These are phyloP conservation scores for Orbilia brochopaga DNA, from an alignment of 2,329 filamentous ascomycete genomes.

Conservation along the genomic window DNA sequence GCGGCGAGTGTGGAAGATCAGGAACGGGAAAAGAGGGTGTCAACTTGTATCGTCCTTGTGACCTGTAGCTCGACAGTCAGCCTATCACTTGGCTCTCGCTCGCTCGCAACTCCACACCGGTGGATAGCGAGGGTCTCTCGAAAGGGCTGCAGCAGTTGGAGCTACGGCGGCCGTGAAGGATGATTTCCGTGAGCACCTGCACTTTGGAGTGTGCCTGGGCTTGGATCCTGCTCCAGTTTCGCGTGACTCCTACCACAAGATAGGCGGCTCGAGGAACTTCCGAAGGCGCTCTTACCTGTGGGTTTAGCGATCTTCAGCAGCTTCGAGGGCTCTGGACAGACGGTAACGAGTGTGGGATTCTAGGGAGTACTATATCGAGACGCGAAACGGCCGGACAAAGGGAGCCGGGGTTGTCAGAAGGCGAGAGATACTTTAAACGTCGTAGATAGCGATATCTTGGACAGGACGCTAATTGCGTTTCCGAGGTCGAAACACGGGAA, in stretches of 20 bases:
- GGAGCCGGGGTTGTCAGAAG: too few species aligned
- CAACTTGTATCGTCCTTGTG: slow-evolving; percentile 46
- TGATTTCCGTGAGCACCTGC: slow-evolving; percentile 39
- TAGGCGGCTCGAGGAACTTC: slow-evolving; percentile 45
- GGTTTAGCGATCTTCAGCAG: slow-evolving; percentile 14
- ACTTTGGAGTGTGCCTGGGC: slow-evolving; percentile 41
- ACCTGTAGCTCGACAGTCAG: slow-evolving; percentile 49
- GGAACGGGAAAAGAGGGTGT: slow-evolving; percentile 46
- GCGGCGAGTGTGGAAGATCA: slow-evolving; percentile 20
- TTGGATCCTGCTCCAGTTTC: slow-evolving; percentile 45
- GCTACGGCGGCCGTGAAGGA: slow-evolving; percentile 20
- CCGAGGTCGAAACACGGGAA: slow-evolving; percentile 2
- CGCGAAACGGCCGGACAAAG: too few species aligned
- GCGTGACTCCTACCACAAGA: slow-evolving; percentile 42
- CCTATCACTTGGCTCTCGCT: slow-evolving; percentile 40
- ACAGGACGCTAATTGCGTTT: neutral
- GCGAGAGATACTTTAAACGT: too few species aligned
- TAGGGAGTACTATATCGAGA: too few species aligned
- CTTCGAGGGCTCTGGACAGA: slow-evolving; percentile 16
- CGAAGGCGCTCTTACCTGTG: slow-evolving; percentile 36
- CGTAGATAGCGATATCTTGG: too few species aligned
- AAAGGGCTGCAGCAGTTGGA: slow-evolving; percentile 21
- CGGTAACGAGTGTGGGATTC: slow-evolving; percentile 13
- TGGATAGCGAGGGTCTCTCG: neutral
- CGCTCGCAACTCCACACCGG: slow-evolving; percentile 13